phyloP scores from a whole-genome alignment of 1,139 yeast species.

The Candida tropicalis region DNA sequence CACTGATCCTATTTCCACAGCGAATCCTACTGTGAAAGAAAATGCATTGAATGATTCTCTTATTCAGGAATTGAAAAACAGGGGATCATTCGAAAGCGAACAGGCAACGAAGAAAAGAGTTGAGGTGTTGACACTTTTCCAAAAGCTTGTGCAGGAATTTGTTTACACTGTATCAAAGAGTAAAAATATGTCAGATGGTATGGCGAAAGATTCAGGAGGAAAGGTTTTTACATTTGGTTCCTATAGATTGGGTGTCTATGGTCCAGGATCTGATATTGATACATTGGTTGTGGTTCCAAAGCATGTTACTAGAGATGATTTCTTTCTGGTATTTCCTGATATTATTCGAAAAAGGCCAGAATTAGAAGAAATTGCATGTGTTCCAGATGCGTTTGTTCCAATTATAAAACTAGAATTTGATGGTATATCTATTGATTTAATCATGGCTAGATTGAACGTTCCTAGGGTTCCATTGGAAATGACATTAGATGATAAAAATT shows the following conservation, averaged over 20 bases:
- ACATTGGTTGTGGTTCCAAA: slow-evolving; percentile 94
- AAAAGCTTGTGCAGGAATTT: slow-evolving; percentile 74
- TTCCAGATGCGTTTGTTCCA: slow-evolving; percentile 97
- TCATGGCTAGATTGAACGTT: slow-evolving; percentile 78
- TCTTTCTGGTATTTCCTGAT: slow-evolving; percentile 75
- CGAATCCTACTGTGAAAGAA: slow-evolving; percentile 83
- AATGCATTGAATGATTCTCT: slow-evolving; percentile 71
- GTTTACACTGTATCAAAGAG: slow-evolving; percentile 77
- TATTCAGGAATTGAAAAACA: slow-evolving; percentile 76
- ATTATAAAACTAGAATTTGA: slow-evolving; percentile 84
- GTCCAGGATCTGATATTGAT: slow-evolving; percentile 98
- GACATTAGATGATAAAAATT: slow-evolving; percentile 80
- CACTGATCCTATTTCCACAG: slow-evolving; percentile 84
- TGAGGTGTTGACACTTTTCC: slow-evolving; percentile 69
- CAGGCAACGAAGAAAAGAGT: slow-evolving; percentile 78
- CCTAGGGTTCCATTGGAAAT: slow-evolving; percentile 78
- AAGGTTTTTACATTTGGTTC: slow-evolving; percentile 95
- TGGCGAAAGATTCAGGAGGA: slow-evolving; percentile 98
- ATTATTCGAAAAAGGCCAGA: slow-evolving; percentile 73
- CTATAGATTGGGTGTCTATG: slow-evolving; percentile 91
- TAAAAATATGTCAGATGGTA: slow-evolving; percentile 94
- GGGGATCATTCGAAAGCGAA: slow-evolving; percentile 89
- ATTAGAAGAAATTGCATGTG: slow-evolving; percentile 85
- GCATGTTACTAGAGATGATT: slow-evolving; percentile 86
- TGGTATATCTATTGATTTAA: slow-evolving; percentile 89